phyloP scores from a whole-genome alignment of 805 yeast genomes.

The Starmera amethionina region DNA sequence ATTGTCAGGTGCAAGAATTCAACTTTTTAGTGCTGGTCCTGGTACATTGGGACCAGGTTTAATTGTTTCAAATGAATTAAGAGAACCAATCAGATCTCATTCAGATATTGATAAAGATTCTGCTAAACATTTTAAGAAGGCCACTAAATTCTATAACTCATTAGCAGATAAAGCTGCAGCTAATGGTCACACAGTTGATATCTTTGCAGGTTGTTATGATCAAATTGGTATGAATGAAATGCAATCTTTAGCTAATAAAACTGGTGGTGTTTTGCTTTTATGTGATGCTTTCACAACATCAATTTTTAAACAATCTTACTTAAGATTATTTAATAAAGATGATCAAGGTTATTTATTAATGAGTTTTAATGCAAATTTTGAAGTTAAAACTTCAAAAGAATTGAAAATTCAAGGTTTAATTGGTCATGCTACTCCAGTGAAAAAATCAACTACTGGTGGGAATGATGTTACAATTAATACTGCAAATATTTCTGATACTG shows the following conservation, averaged over 20 bases:
- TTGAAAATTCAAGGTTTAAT: slow-evolving; percentile 86
- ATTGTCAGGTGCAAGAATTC: slow-evolving; percentile 80
- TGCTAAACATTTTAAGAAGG: slow-evolving; percentile 82
- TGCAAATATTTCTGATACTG: slow-evolving; percentile 78
- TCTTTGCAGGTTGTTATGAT: slow-evolving; percentile 92
- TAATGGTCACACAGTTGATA: slow-evolving; percentile 75
- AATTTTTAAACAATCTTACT: slow-evolving; percentile 85
- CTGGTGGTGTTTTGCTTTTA: slow-evolving; percentile 84
- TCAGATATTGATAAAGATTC: slow-evolving; percentile 88
- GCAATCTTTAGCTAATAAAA: slow-evolving; percentile 74
- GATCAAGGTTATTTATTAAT: slow-evolving; percentile 76
- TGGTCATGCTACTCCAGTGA: slow-evolving; percentile 81
- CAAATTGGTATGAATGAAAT: slow-evolving; percentile 93
- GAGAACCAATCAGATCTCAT: slow-evolving; percentile 96
- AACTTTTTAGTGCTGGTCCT: slow-evolving; percentile 90
- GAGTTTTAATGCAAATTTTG: slow-evolving; percentile 86
- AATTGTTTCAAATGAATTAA: slow-evolving; percentile 83
- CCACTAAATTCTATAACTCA: slow-evolving; percentile 69
- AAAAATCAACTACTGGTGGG: slow-evolving; percentile 25
- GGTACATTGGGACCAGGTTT: slow-evolving; percentile 92
- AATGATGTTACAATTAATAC: slow-evolving; percentile 27
- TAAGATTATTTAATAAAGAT: slow-evolving; percentile 81
- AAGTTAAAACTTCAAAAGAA: slow-evolving; percentile 79
- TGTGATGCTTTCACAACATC: slow-evolving; percentile 93
- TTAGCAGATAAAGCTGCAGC: slow-evolving; percentile 63